Conservation (phyloP, 495 filamentous ascomycete genomes). For the Tetracladium marchalianum region DNA sequence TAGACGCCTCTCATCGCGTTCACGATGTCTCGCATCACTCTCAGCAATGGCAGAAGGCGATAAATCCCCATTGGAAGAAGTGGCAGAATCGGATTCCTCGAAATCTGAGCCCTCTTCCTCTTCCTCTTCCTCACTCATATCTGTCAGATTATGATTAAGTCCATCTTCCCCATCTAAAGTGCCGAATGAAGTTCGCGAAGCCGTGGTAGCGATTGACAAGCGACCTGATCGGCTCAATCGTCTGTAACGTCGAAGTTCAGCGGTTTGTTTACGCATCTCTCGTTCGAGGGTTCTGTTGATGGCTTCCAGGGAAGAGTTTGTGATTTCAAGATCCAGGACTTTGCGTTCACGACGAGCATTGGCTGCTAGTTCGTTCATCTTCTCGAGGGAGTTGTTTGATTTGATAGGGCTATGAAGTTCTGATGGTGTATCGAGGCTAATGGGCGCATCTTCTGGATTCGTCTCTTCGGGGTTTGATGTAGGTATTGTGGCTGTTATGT, state of each 20-base stretch:
- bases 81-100: conserved; percentile 19
- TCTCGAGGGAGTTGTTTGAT: conserved; percentile 34
- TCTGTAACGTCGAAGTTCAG: conserved; percentile 75
- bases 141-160: conserved; percentile 31
- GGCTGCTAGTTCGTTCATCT: conserved; percentile 55
- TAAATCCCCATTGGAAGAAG: no score
- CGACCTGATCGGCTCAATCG: conserved; percentile 70
- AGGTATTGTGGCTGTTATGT: conserved; percentile 16
- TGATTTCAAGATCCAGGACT: conserved; percentile 95
- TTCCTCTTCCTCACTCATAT: conserved; percentile 40
- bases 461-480: conserved; percentile 34
- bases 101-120: conserved; percentile 32
- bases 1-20: conserved; percentile 66
- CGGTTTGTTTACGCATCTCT: conserved; percentile 82
- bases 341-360: conserved; percentile 88
- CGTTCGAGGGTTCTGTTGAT: conserved; percentile 91
- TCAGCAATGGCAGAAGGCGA: conserved; percentile 30
- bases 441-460: conserved; percentile 17
- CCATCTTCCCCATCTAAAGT: conserved; percentile 9
- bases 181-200: conserved; percentile 8
- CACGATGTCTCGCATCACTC: conserved; percentile 33
- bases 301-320: conserved; percentile 90
- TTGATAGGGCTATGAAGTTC: conserved; percentile 41
- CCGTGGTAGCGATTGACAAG: conserved; percentile 40
- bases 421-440: conserved; percentile 20